Percentiles rank a stretch among this genome's conserved stretches.
phyloP scores from a whole-genome alignment of 2,329 filamentous ascomycete species.

The Colletotrichum australisinense region DNA sequence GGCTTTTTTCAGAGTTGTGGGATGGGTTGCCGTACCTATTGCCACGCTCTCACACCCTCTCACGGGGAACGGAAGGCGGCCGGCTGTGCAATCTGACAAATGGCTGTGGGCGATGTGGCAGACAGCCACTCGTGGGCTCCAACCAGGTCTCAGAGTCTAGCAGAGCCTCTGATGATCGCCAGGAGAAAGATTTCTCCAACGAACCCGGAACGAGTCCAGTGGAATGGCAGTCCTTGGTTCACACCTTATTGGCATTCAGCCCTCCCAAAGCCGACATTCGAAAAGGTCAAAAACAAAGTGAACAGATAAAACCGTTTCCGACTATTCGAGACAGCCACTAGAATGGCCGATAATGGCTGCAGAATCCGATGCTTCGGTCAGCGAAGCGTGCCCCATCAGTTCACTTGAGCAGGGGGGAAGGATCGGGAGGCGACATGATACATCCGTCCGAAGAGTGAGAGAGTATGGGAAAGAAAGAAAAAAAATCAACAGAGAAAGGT shows the following conservation, averaged over 20 bases:
- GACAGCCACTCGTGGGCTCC: constrained; percentile 16
- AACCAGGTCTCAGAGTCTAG: neutral
- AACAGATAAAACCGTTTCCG: constrained; percentile 16
- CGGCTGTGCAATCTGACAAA: constrained; percentile 10
- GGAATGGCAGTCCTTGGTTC: constrained; percentile 5
- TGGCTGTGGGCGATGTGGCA: neutral
- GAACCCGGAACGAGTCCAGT: constrained; percentile 17
- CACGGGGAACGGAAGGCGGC: neutral
- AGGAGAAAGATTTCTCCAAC: constrained; percentile 3
- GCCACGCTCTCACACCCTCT: constrained; percentile 9
- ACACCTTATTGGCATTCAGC: neutral
- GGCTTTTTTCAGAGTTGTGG: neutral
- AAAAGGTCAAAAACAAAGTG: constrained; percentile 15
- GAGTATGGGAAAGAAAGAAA: neutral
- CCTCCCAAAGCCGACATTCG: neutral
- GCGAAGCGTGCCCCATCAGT: constrained; percentile 2
- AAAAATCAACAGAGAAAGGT: neutral
- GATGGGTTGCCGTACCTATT: neutral
- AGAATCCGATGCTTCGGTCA: constrained; percentile 15
- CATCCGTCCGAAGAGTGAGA: constrained; percentile 14
- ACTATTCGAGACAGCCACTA: neutral
- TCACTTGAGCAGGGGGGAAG: neutral
- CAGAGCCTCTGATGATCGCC: constrained; percentile 34
- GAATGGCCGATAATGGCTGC: neutral
- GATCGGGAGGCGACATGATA: constrained; percentile 32